These are phyloP conservation scores for Pisolithus tinctorius DNA, from an alignment of 768 basidiomycete species.

Conservation along the genomic window DNA sequence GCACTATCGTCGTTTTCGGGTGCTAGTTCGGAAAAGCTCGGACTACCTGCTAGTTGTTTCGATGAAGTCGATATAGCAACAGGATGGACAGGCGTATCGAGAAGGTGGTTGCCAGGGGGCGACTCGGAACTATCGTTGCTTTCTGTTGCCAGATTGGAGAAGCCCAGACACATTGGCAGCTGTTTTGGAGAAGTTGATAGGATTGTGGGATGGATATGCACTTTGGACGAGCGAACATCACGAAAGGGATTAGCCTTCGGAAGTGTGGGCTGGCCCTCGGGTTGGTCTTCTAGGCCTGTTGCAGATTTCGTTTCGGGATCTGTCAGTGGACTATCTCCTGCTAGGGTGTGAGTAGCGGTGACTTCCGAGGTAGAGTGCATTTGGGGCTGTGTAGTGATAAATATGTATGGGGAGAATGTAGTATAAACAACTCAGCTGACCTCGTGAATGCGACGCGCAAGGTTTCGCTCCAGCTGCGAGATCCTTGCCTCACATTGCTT, in stretches of 20 bases:
- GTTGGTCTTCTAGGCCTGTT: constrained; percentile 9
- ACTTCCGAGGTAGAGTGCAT: constrained; percentile 7
- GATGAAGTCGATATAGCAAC: background rate
- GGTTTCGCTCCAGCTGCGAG: constrained; percentile 36
- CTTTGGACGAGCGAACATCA: constrained; percentile 6
- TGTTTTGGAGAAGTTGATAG: too few relatives aligned
- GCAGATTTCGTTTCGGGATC: constrained; percentile 6
- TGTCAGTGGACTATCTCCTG: constrained; percentile 5
- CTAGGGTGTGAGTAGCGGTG: constrained; percentile 3
- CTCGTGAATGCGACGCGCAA: constrained; percentile 39
- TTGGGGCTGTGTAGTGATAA: constrained; percentile 5
- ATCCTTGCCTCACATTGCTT: constrained; percentile 39
- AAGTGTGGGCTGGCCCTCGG: constrained; percentile 5
- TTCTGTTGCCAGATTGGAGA: constrained; percentile 20
- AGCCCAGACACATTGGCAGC: background rate
- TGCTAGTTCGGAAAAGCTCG: constrained; percentile 15
- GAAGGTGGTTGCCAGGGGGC: constrained; percentile 5
- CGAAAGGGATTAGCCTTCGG: constrained; percentile 9
- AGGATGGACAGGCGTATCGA: constrained; percentile 7
- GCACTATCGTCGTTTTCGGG: constrained; percentile 22
- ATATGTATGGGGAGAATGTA: constrained; percentile 9
- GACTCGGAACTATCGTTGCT: constrained; percentile 18
- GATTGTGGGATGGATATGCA: constrained; percentile 5
- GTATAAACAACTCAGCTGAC: constrained; percentile 10
- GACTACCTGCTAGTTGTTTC: too few relatives aligned